Conservation (phyloP, 2,329 filamentous ascomycete species). For the Aspergillus brunneoviolaceus region DNA sequence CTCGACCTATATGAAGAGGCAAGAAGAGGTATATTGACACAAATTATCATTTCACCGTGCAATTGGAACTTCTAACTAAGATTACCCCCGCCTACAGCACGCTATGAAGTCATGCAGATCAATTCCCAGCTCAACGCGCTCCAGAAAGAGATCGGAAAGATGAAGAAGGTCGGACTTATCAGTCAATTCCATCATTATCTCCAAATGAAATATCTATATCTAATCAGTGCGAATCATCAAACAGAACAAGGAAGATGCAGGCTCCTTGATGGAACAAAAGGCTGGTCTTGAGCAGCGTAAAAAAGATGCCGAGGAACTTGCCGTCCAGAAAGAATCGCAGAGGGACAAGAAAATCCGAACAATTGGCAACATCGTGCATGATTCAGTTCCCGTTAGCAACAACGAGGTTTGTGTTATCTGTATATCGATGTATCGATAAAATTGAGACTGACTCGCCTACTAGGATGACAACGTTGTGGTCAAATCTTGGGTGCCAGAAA, state of each 20-base stretch:
- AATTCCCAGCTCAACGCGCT: conserved; percentile 82
- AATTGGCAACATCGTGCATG: conserved; percentile 90
- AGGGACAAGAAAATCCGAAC: conserved; percentile 77
- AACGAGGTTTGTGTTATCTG: conserved; percentile 61
- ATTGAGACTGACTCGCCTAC: not conserved
- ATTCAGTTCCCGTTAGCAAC: conserved; percentile 77
- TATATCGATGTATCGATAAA: not conserved
- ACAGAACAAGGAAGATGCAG: conserved; percentile 81
- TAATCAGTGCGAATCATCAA: conserved; percentile 11
- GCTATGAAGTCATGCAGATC: conserved; percentile 77
- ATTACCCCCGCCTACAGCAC: conserved; percentile 47
- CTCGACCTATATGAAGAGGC: conserved; percentile 85
- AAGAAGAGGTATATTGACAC: conserved; percentile 60
- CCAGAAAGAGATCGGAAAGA: conserved; percentile 84
- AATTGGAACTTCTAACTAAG: not conserved
- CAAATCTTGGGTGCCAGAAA: conserved; percentile 77
- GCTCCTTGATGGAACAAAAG: conserved; percentile 77
- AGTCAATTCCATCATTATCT: not conserved
- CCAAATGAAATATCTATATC: not conserved
- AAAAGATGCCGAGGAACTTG: conserved; percentile 72
- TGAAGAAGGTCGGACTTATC: conserved; percentile 69
- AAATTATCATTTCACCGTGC: not conserved
- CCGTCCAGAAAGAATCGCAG: conserved; percentile 70
- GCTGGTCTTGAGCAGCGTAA: conserved; percentile 75
- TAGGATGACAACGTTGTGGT: conserved; percentile 77